Evolutionary conservation across 208 protist genomes (phyloP).

Genomic region (Blastocrithidia nonstop): DNA sequence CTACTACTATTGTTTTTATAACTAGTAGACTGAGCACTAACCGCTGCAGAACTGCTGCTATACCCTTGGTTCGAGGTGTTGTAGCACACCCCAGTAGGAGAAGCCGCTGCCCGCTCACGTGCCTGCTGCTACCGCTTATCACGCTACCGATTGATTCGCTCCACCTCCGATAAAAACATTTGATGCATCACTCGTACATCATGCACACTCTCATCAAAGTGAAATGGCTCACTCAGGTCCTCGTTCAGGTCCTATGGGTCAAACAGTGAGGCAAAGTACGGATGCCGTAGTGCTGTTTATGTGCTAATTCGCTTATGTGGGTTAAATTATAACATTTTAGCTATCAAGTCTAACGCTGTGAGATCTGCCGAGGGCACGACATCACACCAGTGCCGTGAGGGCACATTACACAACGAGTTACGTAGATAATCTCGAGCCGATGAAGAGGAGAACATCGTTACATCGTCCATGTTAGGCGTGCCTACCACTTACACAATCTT

Average conservation of each 20-base stretch:
- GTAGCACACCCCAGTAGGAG: conserved; percentile 7
- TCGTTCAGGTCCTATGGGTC: conserved; percentile 67
- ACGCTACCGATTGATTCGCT: conserved; percentile 44
- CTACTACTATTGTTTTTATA: no score
- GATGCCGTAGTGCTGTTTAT: conserved; percentile 75
- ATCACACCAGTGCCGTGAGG: conserved; percentile 23
- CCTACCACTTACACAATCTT: conserved; percentile 87
- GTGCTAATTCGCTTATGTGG: conserved; percentile 61
- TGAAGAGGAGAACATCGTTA: conserved; percentile 70
- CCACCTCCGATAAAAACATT: conserved; percentile 54
- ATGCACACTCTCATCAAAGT: conserved; percentile 59
- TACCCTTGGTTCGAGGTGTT: no score
- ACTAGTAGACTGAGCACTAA: no score
- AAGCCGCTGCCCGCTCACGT: conserved; percentile 25
- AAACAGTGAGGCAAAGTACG: conserved; percentile 75
- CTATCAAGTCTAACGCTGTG: conserved; percentile 63
- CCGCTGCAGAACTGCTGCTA: no score
- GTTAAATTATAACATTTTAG: conserved; percentile 75
- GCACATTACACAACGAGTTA: conserved; percentile 49
- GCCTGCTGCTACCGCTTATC: conserved; percentile 27
- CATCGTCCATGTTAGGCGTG: conserved; percentile 79
- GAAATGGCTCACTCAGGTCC: conserved; percentile 56
- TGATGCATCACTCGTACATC: conserved; percentile 57
- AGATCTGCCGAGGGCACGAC: conserved; percentile 56
- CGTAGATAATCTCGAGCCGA: conserved; percentile 76